Evolutionary conservation across 2,329 filamentous ascomycete species (phyloP).

Genomic region (Neofusicoccum sp.): DNA sequence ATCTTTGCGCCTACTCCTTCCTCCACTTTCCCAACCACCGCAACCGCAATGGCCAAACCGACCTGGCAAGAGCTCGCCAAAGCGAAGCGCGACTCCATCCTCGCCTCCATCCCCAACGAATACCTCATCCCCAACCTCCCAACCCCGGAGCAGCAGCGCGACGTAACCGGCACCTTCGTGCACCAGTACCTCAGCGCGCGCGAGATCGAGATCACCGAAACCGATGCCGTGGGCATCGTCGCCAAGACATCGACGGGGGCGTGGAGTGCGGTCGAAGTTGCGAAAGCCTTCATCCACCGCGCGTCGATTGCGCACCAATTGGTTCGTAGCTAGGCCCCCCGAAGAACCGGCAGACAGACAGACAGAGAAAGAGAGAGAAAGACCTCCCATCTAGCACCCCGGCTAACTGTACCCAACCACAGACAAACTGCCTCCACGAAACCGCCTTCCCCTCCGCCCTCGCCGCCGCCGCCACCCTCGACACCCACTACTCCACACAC

Average conservation of each 20-base stretch:
- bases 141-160: slow-evolving; percentile 16
- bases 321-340: slow-evolving; percentile 27
- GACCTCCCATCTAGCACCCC: not conserved
- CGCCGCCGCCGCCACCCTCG: slow-evolving; percentile 40
- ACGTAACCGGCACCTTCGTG: slow-evolving; percentile 55
- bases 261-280: slow-evolving; percentile 58
- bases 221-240: slow-evolving; percentile 57
- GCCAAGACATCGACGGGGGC: slow-evolving; percentile 52
- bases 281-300: slow-evolving; percentile 57
- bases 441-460: slow-evolving; percentile 50
- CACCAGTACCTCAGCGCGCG: slow-evolving; percentile 53
- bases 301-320: slow-evolving; percentile 54
- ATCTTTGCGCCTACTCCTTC: not conserved
- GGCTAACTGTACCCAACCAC: not conserved
- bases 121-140: slow-evolving; percentile 12
- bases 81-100: slow-evolving; percentile 14
- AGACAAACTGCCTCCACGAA: slow-evolving; percentile 44
- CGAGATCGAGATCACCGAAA: slow-evolving; percentile 62
- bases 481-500: slow-evolving; percentile 38
- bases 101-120: slow-evolving; percentile 7
- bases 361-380: too few relatives aligned
- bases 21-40: not conserved
- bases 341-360: too few relatives aligned
- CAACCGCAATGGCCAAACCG: not conserved
- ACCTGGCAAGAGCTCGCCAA: slow-evolving; percentile 13